Base-by-base conservation (phyloP, 495 filamentous ascomycete genomes). In the Terfezia claveryi region DNA sequence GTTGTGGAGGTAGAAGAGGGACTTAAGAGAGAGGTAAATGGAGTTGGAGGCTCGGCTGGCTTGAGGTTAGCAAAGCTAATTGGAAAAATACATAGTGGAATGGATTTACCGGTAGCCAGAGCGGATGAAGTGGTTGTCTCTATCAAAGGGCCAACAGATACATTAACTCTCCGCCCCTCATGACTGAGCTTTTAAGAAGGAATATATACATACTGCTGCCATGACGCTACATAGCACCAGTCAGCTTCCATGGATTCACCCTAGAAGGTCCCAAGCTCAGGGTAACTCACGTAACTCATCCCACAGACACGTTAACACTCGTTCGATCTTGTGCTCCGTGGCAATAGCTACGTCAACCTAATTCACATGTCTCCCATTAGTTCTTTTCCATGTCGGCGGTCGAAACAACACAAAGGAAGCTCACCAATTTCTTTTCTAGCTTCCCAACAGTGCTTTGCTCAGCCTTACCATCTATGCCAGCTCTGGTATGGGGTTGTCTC, bases 1-100 rank as follows among this genome's bases (percentile, higher is more conserved):
- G 69, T 94, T 96, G 71, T 96, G 85, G n/a, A 87, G 59, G 66
- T 86, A 85, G 51, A 72, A 67, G 57, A 87, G 69, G 32, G 79
- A 83, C 37, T 73, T 69, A 49, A 83, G 73, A 51, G 79, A 88
- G 37, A 66, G 70, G 12, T 64, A 63, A 64, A 81, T 80, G 5
- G 82, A 87, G 55, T 71, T 71, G 4, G 81, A 81, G 38, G 75
- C 72, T 20, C 80, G 79, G 17, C 62, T 63, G 14, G 23, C 2
- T 20, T 50, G 8, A 27, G 54, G n/a, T 14, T 50, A 50, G 6
- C 12, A 17, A 1, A 55, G 46, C 14, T 52, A 51, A n/a, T 52
- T 17, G 38, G 50, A 38, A 62, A 46, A 9, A 14, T 20, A 46
- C 14, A 46, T 14, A 20, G 41, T 5, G 8, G 41, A 46, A 4